A percentile compares a stretch with the other conserved stretches of the same genome.
Conservation (phyloP, 192 early-diverging fungal species). For the Chytriomyces sp. region DNA sequence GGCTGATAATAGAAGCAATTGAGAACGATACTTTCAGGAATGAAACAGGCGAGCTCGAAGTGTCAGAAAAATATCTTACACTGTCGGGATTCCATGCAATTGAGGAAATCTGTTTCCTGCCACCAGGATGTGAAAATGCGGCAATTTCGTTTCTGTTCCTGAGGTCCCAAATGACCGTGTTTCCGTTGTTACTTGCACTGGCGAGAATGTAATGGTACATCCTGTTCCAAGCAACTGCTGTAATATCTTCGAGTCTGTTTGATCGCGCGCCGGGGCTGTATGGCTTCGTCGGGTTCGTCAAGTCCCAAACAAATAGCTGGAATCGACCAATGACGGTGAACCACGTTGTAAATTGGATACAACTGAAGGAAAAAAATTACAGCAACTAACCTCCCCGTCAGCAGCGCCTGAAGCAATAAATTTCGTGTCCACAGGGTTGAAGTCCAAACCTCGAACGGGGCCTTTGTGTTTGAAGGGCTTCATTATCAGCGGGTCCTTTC, state of each 20-base stretch:
- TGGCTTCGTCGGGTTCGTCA: constrained; percentile 81
- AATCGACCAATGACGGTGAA: background rate
- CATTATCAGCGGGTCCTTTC: constrained; percentile 62
- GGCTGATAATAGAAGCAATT: constrained; percentile 54
- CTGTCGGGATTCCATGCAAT: constrained; percentile 90
- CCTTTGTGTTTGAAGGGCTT: constrained; percentile 80
- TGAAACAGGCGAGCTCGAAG: background rate
- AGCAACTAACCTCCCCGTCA: constrained; percentile 81
- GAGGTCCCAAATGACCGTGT: constrained; percentile 98
- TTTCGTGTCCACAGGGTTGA: constrained; percentile 85
- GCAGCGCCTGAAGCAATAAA: constrained; percentile 87
- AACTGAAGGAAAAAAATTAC: no score
- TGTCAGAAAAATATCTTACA: constrained; percentile 26
- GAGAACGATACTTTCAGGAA: background rate
- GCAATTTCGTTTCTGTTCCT: constrained; percentile 85
- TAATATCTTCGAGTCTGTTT: constrained; percentile 85
- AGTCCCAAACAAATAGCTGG: constrained; percentile 94
- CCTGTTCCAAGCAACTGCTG: constrained; percentile 89
- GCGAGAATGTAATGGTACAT: constrained; percentile 93
- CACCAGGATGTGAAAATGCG: constrained; percentile 66
- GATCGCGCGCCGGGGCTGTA: constrained; percentile 87
- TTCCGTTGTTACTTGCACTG: constrained; percentile 86
- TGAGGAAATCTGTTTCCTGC: constrained; percentile 79
- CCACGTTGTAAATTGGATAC: background rate
- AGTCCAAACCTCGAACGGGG: constrained; percentile 88